A percentile compares a stretch with the other conserved stretches of the same genome.
Evolutionary conservation across 208 protist genomes (phyloP).

Genomic region (Trypanosoma grayi): DNA sequence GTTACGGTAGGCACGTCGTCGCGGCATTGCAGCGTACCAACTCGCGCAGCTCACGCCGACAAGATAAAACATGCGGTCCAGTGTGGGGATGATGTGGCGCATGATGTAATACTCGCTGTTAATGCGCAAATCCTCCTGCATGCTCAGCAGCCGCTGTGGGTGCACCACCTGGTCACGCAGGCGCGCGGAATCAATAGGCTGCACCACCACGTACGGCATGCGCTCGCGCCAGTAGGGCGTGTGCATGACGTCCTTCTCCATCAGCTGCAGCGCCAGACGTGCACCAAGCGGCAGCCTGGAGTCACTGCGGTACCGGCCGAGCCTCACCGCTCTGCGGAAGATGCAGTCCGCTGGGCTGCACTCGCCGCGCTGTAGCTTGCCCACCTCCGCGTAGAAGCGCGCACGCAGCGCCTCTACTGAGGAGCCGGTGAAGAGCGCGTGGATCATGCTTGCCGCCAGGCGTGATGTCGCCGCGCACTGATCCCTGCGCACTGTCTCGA

Average conservation of each 20-base stretch:
- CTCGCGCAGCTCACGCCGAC: constrained; percentile 58
- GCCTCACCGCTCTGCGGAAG: constrained; percentile 76
- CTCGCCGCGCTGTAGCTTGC: constrained; percentile 44
- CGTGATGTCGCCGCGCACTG: constrained; percentile 92
- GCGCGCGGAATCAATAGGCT: constrained; percentile 28
- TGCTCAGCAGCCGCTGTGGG: constrained; percentile 50
- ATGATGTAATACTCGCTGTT: constrained; percentile 81
- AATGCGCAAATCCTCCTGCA: constrained; percentile 29
- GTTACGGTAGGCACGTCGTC: constrained; percentile 26
- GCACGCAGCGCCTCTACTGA: constrained; percentile 20
- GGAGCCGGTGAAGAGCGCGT: constrained; percentile 50
- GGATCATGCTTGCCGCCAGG: constrained; percentile 41
- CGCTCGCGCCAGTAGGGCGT: constrained; percentile 81
- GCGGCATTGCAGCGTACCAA: constrained; percentile 63
- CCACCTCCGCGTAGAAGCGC: constrained; percentile 37
- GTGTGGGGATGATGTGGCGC: constrained; percentile 64
- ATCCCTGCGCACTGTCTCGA: constrained; percentile 98
- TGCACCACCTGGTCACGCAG: constrained; percentile 60
- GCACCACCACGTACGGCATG: constrained; percentile 70
- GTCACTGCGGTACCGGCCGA: constrained; percentile 55
- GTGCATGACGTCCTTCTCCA: constrained; percentile 50
- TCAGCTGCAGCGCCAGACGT: constrained; percentile 53
- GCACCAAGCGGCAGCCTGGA: constrained; percentile 50
- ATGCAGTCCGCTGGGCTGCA: constrained; percentile 62
- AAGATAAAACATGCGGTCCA: constrained; percentile 81